Base-by-base conservation (phyloP, 495 filamentous ascomycete genomes). In the Aspergillus bridgeri region DNA sequence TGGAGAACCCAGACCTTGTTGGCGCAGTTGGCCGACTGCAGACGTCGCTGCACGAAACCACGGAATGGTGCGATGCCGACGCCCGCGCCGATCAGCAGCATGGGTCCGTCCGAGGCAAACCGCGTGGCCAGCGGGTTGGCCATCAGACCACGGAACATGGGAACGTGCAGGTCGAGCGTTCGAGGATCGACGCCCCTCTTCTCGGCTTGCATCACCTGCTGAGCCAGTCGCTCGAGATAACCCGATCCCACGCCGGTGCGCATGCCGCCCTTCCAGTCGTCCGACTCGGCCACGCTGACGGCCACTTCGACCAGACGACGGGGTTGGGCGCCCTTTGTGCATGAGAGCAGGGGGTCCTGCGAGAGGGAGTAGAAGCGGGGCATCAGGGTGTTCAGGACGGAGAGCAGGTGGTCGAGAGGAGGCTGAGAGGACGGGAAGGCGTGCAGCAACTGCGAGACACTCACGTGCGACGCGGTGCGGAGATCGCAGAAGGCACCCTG, bases 1-100 rank as follows among this genome's bases (percentile, higher is more conserved):
- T 98, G 94, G 44, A 98, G 83, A 49, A 98, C 93, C 94, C 94
- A 98, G 63, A 98, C 94, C 75, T 98, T 98, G 77, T 98, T 98
- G 48, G 91, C 92, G 70, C 94, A 97, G 74, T 95, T 98, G 57
- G 95, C 94, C 51, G 90, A 96, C 79, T 90, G 89, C 53, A 98
- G 81, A 13, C 94, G 87, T 54, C 93, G 89, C 74, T 97, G 90
- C 23, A 98, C 95, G 69, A 98, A 98, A 23, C 94, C 94, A 33
- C 94, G 85, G 82, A 98, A 98, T 1, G 94, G 94, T 19, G 94
- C 94, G 70, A 98, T 90, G 56, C 94, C 94, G 20, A 98, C 94
- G 42, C 94, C 94, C 6, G 94, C 95, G 43, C 94, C 94, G 71
- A 98, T 95, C 22, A 98, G 81, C 25, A 98, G 83, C 94, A 98